These are phyloP conservation scores for Vigna nakashimae DNA, from an alignment of 306 rosid species.

Conservation along the genomic window DNA sequence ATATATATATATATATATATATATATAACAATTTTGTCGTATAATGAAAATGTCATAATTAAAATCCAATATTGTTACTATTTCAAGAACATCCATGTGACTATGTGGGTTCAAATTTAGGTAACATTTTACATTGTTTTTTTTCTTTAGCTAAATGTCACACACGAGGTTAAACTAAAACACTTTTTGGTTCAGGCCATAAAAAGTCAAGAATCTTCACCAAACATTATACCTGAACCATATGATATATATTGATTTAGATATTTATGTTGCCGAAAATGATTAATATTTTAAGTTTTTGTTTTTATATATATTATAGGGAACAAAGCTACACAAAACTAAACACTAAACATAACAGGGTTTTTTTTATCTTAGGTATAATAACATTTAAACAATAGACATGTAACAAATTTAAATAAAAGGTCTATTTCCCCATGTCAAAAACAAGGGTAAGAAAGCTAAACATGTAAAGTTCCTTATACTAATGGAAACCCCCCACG, in stretches of 20 bases:
- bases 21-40: neutral
- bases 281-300: neutral
- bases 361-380: neutral
- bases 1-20: too few species aligned
- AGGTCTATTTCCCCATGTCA: neutral
- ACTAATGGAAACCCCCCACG: slow-evolving; percentile 46
- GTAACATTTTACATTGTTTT: neutral
- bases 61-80: neutral
- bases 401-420: neutral
- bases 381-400: neutral
- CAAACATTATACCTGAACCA: neutral
- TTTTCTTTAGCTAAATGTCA: neutral
- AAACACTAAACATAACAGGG: too few species aligned
- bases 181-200: neutral
- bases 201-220: neutral
- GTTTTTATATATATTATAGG: neutral
- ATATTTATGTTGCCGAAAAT: neutral
- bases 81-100: neutral
- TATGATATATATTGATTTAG: too few species aligned
- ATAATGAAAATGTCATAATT: neutral
- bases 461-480: neutral
- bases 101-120: neutral
- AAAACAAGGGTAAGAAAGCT: neutral
- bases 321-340: neutral
- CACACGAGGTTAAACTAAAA: neutral